Evolutionary conservation across 2,329 filamentous ascomycete genomes (phyloP).

Genomic region (Cladophialophora exuberans): DNA sequence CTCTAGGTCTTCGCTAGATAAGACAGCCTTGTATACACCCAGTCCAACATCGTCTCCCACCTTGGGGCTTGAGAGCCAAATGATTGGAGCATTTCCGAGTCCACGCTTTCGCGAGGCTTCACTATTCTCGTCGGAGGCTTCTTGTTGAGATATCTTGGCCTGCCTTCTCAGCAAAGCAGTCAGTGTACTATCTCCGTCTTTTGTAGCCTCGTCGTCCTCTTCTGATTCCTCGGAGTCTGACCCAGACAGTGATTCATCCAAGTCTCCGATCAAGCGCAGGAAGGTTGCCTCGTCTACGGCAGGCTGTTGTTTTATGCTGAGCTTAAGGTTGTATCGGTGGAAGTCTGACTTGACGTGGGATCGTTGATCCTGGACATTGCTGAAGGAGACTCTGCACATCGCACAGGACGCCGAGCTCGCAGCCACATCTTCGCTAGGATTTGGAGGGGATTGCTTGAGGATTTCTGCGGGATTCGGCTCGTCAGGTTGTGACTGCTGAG

Average conservation of each 20-base stretch:
- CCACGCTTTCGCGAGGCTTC: constrained; percentile 53
- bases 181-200: constrained; percentile 69
- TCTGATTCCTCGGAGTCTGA: constrained; percentile 72
- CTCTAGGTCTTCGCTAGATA: constrained; percentile 72
- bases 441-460: background rate
- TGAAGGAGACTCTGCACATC: constrained; percentile 74
- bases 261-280: constrained; percentile 77
- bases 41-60: constrained; percentile 79
- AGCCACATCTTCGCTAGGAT: constrained; percentile 42
- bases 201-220: constrained; percentile 45
- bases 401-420: constrained; percentile 72
- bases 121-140: constrained; percentile 53
- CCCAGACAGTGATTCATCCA: constrained; percentile 91
- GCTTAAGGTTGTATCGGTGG: constrained; percentile 93
- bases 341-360: constrained; percentile 86
- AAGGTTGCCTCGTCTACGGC: constrained; percentile 82
- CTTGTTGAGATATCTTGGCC: constrained; percentile 67
- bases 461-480: constrained; percentile 6
- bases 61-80: constrained; percentile 81
- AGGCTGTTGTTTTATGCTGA: constrained; percentile 74
- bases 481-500: constrained; percentile 28
- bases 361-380: constrained; percentile 76
- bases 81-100: constrained; percentile 70
- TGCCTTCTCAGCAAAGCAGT: constrained; percentile 80
- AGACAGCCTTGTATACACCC: constrained; percentile 81